Conservation (phyloP, 2,329 filamentous ascomycete genomes). For the Fusarium papillatum region DNA sequence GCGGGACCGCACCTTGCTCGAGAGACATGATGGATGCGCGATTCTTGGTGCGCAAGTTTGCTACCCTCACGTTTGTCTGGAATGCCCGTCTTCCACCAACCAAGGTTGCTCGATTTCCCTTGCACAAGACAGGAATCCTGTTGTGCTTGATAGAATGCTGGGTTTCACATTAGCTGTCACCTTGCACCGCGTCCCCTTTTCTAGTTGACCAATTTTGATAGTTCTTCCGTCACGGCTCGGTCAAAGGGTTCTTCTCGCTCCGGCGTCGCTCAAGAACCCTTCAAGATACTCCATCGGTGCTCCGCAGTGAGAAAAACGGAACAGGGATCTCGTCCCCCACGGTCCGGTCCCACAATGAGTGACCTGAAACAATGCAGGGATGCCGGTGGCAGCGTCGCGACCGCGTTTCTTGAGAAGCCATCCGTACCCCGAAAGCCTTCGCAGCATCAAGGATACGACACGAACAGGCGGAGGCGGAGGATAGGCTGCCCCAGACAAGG, state of each 20-base stretch:
- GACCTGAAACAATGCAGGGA: constrained; percentile 46
- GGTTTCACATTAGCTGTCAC: not conserved
- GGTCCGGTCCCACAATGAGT: constrained; percentile 38
- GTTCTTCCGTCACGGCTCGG: not conserved
- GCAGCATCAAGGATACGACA: constrained; percentile 15
- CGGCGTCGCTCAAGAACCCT: not conserved
- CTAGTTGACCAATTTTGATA: not conserved
- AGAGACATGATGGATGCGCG: constrained; percentile 7
- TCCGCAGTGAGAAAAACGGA: constrained; percentile 16
- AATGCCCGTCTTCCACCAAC: constrained; percentile 11
- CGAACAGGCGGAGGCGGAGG: constrained; percentile 9
- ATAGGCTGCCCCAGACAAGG: not conserved
- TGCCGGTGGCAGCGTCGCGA: constrained; percentile 28
- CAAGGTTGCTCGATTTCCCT: constrained; percentile 14
- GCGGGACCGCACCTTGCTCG: constrained; percentile 12
- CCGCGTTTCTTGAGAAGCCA: constrained; percentile 32
- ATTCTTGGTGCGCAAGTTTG: constrained; percentile 8
- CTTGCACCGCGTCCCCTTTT: not conserved
- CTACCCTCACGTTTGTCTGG: not conserved
- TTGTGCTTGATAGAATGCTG: not conserved
- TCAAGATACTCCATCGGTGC: not conserved
- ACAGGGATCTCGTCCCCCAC: constrained; percentile 36
- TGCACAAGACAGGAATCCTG: constrained; percentile 13
- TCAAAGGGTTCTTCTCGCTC: constrained; percentile 6
- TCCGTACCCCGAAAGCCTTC: constrained; percentile 14